Evolutionary conservation across 352 stramenopile genomes (phyloP), one percentile per base, ranked within the genome.

Genomic region (Aphanomyces invadans): DNA sequence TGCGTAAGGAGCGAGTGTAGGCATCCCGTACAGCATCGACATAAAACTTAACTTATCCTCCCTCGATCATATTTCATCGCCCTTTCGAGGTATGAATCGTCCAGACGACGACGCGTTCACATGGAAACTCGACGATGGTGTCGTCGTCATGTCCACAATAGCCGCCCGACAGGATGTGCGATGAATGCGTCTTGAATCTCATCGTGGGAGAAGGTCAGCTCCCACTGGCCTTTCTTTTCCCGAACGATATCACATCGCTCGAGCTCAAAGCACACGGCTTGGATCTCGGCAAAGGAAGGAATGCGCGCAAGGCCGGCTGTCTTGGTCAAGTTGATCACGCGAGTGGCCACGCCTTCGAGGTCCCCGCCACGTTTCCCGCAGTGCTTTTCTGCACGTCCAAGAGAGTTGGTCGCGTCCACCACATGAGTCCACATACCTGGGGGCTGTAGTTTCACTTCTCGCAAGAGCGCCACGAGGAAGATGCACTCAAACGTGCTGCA

Each of bases 401-500:
- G n/a, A n/a, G n/a, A n/a, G n/a, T 54, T 54, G 21, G 10, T 54
- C n/a, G 21, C 10, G 7, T 23, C 46, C n/a, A 73, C 73, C 4
- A 69, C 72, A 25, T n/a, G n/a, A n/a, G n/a, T n/a, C n/a, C n/a
- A n/a, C n/a, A n/a, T n/a, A n/a, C n/a, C n/a, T n/a, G n/a, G n/a
- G 71, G 71, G 32, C 73, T 73, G 23, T 70, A 75, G 21, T 39
- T 81, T 83, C 33, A 85, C 68, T 65, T 88, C 79, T 74, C 86
- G 85, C 23, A 74, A 72, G 28, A 90, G 68, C 23, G 81, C 81
- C 33, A 90, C 70, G 4, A 90, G 69, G 48, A 90, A 87, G 17
- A 84, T 78, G 53, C 79, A 88, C 65, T 90, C 81, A 59, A 90
- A 88, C 51, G 86, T 86, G 54, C 79, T 86, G 53, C 76, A 86